These are phyloP conservation scores for Phytophthora ohioensis DNA, from an alignment of 352 stramenopile genomes.

Conservation along the genomic window DNA sequence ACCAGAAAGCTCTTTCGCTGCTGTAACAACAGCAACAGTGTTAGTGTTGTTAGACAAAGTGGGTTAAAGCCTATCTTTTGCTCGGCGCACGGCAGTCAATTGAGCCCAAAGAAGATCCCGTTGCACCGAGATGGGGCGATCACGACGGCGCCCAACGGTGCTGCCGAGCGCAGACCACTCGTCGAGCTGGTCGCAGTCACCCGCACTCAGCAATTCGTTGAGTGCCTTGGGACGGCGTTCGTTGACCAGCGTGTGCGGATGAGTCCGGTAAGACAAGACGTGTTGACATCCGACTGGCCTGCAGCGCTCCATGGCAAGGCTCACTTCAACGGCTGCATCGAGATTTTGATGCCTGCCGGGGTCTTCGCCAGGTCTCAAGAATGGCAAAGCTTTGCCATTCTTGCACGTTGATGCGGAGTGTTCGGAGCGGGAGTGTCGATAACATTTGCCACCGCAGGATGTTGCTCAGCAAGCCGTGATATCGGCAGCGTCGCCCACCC, in stretches of 20 bases:
- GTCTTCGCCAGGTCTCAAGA: background rate
- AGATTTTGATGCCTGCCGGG: background rate
- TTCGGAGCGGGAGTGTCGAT: slow-evolving; percentile 3
- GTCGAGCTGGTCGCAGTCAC: slow-evolving; percentile 6
- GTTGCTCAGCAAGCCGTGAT: slow-evolving; percentile 39
- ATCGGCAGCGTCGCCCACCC: background rate
- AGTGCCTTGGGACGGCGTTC: slow-evolving; percentile 5
- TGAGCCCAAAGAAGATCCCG: slow-evolving; percentile 22
- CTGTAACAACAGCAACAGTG: too few relatives aligned
- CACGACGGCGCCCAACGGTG: background rate
- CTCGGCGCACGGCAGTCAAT: slow-evolving; percentile 19
- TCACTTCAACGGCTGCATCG: background rate
- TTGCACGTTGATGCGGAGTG: background rate
- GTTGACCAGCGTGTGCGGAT: slow-evolving; percentile 18
- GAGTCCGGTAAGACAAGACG: slow-evolving; percentile 14
- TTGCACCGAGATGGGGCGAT: slow-evolving; percentile 14
- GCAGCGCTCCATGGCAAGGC: slow-evolving; percentile 16
- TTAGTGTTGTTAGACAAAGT: background rate
- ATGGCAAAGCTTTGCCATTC: background rate
- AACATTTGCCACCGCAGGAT: slow-evolving; percentile 4
- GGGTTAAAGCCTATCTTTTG: slow-evolving; percentile 3
- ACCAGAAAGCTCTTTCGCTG: background rate
- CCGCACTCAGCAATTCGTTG: slow-evolving; percentile 20
- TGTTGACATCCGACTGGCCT: background rate
- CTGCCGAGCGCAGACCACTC: slow-evolving; percentile 7